Conservation (phyloP, 306 rosid genomes). For the Potentilla sterilis region DNA sequence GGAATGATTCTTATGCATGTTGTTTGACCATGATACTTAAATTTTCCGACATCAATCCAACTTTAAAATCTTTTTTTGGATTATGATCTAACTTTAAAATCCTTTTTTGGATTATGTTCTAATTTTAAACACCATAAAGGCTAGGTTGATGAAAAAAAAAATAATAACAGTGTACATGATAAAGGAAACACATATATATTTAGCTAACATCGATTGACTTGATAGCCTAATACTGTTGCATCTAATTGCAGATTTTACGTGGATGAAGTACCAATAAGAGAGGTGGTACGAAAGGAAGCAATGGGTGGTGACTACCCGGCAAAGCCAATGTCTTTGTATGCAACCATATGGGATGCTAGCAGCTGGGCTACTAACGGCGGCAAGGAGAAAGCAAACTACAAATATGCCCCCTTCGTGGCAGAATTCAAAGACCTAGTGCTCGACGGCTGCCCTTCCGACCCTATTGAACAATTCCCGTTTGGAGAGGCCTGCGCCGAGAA, state of each 20-base stretch:
- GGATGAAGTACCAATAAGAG: constrained; percentile 90
- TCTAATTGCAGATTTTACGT: constrained; percentile 69
- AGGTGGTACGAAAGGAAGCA: constrained; percentile 55
- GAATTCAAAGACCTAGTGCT: constrained; percentile 79
- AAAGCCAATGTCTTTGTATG: constrained; percentile 83
- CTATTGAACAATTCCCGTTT: constrained; percentile 47
- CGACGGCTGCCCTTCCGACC: constrained; percentile 69
- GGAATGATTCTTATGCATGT: neutral
- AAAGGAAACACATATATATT: neutral
- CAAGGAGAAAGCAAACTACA: constrained; percentile 73
- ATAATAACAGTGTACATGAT: no score
- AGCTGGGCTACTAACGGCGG: constrained; percentile 95
- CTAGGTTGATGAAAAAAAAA: neutral
- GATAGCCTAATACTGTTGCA: neutral
- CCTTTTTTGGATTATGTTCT: no score
- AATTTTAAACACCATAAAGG: neutral
- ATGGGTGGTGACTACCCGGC: constrained; percentile 88
- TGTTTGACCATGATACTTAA: neutral
- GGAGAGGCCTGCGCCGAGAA: constrained; percentile 30
- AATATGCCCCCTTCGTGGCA: constrained; percentile 77
- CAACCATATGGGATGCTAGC: constrained; percentile 97
- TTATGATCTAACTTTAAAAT: no score
- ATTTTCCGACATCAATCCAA: neutral
- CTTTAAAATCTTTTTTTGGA: no score
- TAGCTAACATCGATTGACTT: neutral